Evolutionary conservation across 176 grass and related monocot genomes (phyloP), one percentile per base, ranked within the genome.

Genomic region (Zoysia pacifica): DNA sequence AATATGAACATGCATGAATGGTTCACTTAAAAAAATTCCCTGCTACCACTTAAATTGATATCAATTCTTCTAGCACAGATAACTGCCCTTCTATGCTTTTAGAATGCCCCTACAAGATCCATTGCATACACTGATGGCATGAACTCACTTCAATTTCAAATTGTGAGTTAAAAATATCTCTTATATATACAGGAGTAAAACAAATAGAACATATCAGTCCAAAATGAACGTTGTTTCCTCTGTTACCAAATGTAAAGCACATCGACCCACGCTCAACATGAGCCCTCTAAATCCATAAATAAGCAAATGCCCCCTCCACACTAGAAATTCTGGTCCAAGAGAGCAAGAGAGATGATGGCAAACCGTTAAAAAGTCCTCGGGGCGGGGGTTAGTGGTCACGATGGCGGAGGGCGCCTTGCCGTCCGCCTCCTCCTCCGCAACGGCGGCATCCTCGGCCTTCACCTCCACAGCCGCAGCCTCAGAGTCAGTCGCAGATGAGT

Each of bases 291-390:
- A 61, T 46, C 12, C 75, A 65, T 28, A 65, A 59, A 35, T 6
- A 65, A 62, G 48, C 48, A 49, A 49, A 49, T 49, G 48, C 2
- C 9, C 48, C 1, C 48, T 49, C 28, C n/a, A 75, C 54, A 55
- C 51, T 4, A 75, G 42, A 0, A 65, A 52, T 35, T 75, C 20
- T 15, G 10, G 56, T 64, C 40, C 63, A 70, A 56, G 70, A 28
- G 28, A 28, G 28, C 28, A 28, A 28, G 28, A 38, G n/a, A 65
- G 71, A 44, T 41, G 19, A 67, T 67, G 0, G 72, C 90, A 66
- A 47, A 93, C 93, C 89, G 86, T 84, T 46, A 89, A 66, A 58
- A 60, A 93, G 50, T 97, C 93, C 55, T 93, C 93, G 0, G 89
- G 81, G 6, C 89, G 84, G 79, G 84, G 84, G 14, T 19, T 82